Evolutionary conservation across 2,329 filamentous ascomycete genomes (phyloP).

Genomic region (Passalora sequoiae): DNA sequence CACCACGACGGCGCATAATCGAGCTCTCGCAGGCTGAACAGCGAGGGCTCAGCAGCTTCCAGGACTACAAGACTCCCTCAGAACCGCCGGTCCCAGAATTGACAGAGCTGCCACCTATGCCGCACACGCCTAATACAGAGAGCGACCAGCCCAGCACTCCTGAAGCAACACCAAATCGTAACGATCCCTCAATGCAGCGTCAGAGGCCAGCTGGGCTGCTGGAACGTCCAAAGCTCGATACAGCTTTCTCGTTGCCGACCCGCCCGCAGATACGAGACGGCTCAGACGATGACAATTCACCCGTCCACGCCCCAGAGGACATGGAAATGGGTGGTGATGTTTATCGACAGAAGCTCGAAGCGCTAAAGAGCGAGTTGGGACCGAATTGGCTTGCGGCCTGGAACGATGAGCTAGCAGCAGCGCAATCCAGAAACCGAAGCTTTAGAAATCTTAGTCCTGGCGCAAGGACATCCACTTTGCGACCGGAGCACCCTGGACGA

Average conservation of each 20-base stretch:
- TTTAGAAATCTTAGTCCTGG: slow-evolving; percentile 29
- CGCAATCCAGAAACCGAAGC: slow-evolving; percentile 18
- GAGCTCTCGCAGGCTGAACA: slow-evolving; percentile 49
- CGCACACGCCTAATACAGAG: slow-evolving; percentile 23
- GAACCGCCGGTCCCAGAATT: slow-evolving; percentile 23
- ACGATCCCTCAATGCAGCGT: slow-evolving; percentile 17
- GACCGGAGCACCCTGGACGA: slow-evolving; percentile 23
- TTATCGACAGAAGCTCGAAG: slow-evolving; percentile 84
- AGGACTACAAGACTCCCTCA: slow-evolving; percentile 4
- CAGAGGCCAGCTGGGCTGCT: slow-evolving; percentile 7
- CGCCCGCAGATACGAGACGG: slow-evolving; percentile 25
- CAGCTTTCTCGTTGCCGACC: slow-evolving; percentile 27
- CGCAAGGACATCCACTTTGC: slow-evolving; percentile 22
- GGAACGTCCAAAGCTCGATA: slow-evolving; percentile 28
- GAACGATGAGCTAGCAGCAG: slow-evolving; percentile 62
- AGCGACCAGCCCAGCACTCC: slow-evolving; percentile 27
- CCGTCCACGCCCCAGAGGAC: slow-evolving; percentile 26
- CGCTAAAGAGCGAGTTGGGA: slow-evolving; percentile 76
- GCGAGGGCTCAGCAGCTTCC: slow-evolving; percentile 23
- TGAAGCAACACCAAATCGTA: slow-evolving; percentile 23
- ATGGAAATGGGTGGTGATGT: slow-evolving; percentile 28
- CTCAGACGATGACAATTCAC: slow-evolving; percentile 30
- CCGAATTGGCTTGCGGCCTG: slow-evolving; percentile 82
- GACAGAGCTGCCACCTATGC: slow-evolving; percentile 28
- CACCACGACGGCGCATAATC: slow-evolving; percentile 53